Percentiles rank a stretch among this genome's conserved stretches.
phyloP scores from a whole-genome alignment of 768 basidiomycete genomes.

The Pulveroboletus sp. region DNA sequence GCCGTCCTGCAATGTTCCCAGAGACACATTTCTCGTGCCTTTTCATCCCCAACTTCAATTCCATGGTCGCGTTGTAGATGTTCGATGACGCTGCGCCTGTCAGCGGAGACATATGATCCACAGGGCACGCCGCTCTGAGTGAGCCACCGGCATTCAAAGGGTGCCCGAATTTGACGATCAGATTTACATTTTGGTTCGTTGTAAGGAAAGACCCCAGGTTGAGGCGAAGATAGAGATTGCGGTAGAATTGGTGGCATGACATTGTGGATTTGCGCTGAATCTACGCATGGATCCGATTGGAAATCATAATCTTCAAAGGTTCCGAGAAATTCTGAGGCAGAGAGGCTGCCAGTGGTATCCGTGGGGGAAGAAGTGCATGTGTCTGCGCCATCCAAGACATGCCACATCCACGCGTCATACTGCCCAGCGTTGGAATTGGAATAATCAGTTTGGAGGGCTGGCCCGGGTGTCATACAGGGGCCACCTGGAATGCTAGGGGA shows the following conservation, averaged over 20 bases:
- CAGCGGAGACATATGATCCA: neutral
- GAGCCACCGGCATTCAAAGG: constrained; percentile 15
- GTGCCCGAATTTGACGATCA: neutral
- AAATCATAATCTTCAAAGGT: neutral
- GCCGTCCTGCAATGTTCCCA: constrained; percentile 18
- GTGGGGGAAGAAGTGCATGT: neutral
- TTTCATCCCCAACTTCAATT: constrained; percentile 18
- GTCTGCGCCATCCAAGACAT: neutral
- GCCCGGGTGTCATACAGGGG: neutral
- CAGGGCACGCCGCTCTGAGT: constrained; percentile 5
- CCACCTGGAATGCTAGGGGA: neutral
- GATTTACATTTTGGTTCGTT: neutral
- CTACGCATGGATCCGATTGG: neutral
- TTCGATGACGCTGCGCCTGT: constrained; percentile 15
- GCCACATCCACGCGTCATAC: neutral
- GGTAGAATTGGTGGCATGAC: neutral
- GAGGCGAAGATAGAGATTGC: neutral
- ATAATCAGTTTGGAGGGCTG: neutral
- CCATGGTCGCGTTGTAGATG: constrained; percentile 16
- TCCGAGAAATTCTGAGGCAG: neutral
- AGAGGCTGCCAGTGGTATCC: neutral
- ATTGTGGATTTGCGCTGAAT: neutral
- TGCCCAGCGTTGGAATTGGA: neutral
- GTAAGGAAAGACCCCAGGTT: neutral
- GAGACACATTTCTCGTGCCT: constrained; percentile 7